Conservation (phyloP, 148 eudicot genomes). For the Cornus florida region DNA sequence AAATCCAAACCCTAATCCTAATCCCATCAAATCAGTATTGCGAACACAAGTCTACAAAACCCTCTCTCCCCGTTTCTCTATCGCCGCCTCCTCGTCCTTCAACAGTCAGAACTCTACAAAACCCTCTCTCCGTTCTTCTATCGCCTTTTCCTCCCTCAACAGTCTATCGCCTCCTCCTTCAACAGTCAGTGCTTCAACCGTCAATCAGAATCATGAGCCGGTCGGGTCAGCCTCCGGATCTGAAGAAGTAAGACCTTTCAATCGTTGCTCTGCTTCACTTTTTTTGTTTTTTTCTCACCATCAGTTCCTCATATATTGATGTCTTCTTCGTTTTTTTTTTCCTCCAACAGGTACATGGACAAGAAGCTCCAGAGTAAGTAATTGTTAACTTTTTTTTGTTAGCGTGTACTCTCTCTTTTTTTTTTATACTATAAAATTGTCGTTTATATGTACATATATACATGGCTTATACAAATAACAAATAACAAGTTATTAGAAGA, state of each 20-base stretch:
- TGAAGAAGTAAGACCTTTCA: constrained; percentile 35
- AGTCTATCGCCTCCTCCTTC: neutral
- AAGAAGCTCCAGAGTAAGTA: constrained; percentile 53
- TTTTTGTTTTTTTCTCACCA: too few species aligned
- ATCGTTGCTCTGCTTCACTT: neutral
- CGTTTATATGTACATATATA: neutral
- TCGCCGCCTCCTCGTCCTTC: too few species aligned
- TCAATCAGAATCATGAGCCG: constrained; percentile 33
- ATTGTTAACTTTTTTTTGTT: neutral
- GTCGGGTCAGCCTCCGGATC: constrained; percentile 58
- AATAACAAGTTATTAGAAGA: too few species aligned
- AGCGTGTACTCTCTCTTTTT: neutral
- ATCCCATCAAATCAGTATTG: too few species aligned
- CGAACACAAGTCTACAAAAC: too few species aligned
- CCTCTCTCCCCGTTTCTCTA: neutral
- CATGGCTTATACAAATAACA: too few species aligned
- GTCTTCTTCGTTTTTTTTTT: neutral
- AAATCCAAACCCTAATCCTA: too few species aligned
- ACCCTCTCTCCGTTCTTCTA: neutral
- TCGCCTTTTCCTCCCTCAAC: too few species aligned
- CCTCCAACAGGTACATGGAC: constrained; percentile 40
- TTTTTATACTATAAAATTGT: neutral
- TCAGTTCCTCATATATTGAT: neutral
- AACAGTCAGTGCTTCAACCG: neutral
- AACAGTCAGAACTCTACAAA: neutral